A percentile compares a stretch with the other conserved stretches of the same genome.
Conservation (phyloP, 2,329 filamentous ascomycete genomes). For the Pseudogymnoascus sp. region DNA sequence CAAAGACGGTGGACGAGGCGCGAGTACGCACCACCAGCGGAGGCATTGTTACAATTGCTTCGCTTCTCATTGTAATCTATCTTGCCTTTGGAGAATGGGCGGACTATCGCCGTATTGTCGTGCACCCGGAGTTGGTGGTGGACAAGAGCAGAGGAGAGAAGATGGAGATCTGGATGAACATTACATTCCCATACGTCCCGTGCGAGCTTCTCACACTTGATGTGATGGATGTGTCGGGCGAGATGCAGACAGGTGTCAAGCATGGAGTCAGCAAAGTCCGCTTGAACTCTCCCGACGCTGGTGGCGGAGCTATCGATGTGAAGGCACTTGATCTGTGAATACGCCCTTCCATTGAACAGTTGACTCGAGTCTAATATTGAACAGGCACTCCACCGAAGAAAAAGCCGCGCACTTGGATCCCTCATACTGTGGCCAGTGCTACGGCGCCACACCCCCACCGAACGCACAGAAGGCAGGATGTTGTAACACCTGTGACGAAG, state of each 20-base stretch:
- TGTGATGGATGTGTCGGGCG: conserved; percentile 97
- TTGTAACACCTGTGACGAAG: conserved; percentile 95
- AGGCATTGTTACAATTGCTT: conserved; percentile 87
- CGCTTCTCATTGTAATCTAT: conserved; percentile 78
- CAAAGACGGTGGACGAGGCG: conserved; percentile 97
- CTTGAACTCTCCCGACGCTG: conserved; percentile 61
- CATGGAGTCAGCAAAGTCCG: conserved; percentile 90
- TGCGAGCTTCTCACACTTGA: conserved; percentile 95
- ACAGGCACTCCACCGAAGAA: conserved; percentile 58
- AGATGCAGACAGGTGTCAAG: conserved; percentile 88
- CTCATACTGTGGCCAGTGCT: conserved; percentile 87
- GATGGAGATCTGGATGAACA: conserved; percentile 98
- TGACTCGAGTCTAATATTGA: conserved; percentile 11
- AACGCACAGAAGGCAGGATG: conserved; percentile 74
- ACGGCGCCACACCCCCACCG: conserved; percentile 67
- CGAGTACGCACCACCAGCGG: conserved; percentile 91
- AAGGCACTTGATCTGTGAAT: conserved; percentile 59
- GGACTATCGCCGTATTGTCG: conserved; percentile 77
- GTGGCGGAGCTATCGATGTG: conserved; percentile 65
- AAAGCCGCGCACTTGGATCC: conserved; percentile 73
- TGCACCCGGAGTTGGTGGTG: conserved; percentile 88
- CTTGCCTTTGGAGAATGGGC: conserved; percentile 92
- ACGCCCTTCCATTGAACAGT: conserved; percentile 13
- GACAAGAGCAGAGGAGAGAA: conserved; percentile 96
- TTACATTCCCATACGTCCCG: conserved; percentile 87